Evolutionary conservation across 2,329 filamentous ascomycete species (phyloP), one percentile per base, ranked within the genome.

Genomic region (Scedosporium apiospermum): DNA sequence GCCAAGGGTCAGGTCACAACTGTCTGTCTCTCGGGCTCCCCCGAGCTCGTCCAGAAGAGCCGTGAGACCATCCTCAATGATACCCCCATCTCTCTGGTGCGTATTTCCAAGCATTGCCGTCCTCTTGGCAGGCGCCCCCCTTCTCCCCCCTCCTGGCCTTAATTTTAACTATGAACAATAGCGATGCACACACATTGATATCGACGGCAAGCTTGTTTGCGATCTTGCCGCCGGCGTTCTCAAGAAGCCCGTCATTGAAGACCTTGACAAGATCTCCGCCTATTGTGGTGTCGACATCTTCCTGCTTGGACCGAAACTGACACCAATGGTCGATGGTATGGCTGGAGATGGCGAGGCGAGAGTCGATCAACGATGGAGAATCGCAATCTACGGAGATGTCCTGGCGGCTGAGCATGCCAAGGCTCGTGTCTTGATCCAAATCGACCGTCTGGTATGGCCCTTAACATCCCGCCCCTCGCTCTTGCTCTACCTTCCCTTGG

Each of bases 271-370:
- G 66, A 88, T 96, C 70, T 90, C 95, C 10, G 84, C 82, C 67
- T 96, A 89, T 71, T 97, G 93, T 65, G 95, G 95, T 60, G 93
- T 96, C 62, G 95, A 99, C 75, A 96, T 99, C 68, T 99, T 99
- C 75, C 81, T 99, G 58, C 84, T 99, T 60, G 93, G 92, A 63
- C 93, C 95, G 3, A 96, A 96, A 75, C 83, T 93, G 66, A 87
- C 89, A 30, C 89, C 90, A 12, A 87, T 96, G 68, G 87, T 88
- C 55, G 86, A 88, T 63, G 83, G 87, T 49, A 80, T 89, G 66
- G 89, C 89, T 57, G 91, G 90, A 67, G 90, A 91, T 70, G 86
- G 86, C 44, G 88, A 95, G 70, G 88, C 95, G 70, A 90, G 90
- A 68, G 88, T 91, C 69, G 93, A 97, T 74, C 90, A 95, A 74